phyloP scores from a whole-genome alignment of 106 monocot genomes.

The Acorus gramineus region DNA sequence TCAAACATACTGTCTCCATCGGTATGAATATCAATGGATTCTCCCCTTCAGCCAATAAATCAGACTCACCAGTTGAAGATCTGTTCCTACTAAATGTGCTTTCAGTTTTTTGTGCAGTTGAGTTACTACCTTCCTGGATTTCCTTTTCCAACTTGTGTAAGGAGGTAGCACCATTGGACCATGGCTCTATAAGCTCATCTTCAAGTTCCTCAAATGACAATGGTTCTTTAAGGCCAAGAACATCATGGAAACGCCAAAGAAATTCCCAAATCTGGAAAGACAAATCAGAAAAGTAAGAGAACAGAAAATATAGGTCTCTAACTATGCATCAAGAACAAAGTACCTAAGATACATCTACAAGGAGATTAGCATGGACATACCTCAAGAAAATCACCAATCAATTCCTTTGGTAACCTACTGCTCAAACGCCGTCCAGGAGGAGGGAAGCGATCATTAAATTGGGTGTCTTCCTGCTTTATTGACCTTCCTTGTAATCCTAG shows the following conservation, averaged over 20 bases:
- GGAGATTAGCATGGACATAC: slow-evolving; percentile 25
- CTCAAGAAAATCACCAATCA: slow-evolving; percentile 91
- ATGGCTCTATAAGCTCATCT: slow-evolving; percentile 83
- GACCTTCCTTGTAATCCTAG: slow-evolving; percentile 12
- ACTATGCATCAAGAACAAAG: not conserved
- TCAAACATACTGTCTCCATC: slow-evolving; percentile 39
- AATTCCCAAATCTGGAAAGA: slow-evolving; percentile 82
- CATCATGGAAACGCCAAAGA: slow-evolving; percentile 74
- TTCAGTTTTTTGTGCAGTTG: slow-evolving; percentile 18
- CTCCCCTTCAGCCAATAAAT: slow-evolving; percentile 9
- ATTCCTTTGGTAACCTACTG: slow-evolving; percentile 58
- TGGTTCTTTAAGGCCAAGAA: slow-evolving; percentile 71
- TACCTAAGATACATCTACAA: not conserved
- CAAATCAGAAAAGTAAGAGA: slow-evolving; percentile 3
- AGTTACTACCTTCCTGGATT: slow-evolving; percentile 17
- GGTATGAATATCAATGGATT: slow-evolving; percentile 35
- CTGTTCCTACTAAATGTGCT: slow-evolving; percentile 14
- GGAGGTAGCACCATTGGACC: slow-evolving; percentile 38
- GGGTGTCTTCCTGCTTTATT: slow-evolving; percentile 7
- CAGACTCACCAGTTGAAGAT: slow-evolving; percentile 17
- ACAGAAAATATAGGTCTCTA: not conserved
- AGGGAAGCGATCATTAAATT: slow-evolving; percentile 4
- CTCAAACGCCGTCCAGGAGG: slow-evolving; percentile 58
- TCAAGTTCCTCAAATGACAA: slow-evolving; percentile 74
- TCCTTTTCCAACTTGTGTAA: slow-evolving; percentile 26